A percentile compares a stretch with the other conserved stretches of the same genome.
These are phyloP conservation scores for Mycena amicta DNA, from an alignment of 768 basidiomycete genomes.

Conservation along the genomic window DNA sequence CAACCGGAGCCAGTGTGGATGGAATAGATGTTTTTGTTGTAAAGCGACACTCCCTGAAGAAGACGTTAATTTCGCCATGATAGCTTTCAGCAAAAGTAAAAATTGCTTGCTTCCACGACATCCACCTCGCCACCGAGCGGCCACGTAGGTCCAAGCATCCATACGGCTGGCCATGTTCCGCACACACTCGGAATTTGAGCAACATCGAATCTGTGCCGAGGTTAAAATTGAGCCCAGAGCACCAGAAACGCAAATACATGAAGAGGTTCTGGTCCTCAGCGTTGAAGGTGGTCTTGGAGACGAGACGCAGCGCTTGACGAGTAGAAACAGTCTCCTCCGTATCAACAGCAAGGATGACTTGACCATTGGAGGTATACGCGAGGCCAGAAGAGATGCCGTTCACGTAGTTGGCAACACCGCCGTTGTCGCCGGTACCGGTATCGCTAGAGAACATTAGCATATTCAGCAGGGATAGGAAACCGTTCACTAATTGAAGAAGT, in stretches of 20 bases:
- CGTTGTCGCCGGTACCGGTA: slow-evolving; percentile 16
- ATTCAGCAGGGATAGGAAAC: too few relatives aligned
- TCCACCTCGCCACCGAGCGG: slow-evolving; percentile 12
- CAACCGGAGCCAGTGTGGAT: slow-evolving; percentile 25
- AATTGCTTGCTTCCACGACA: slow-evolving; percentile 1
- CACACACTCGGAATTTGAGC: slow-evolving; percentile 41
- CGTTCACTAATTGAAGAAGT: slow-evolving; percentile 23
- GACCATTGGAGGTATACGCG: slow-evolving; percentile 14
- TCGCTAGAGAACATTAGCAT: slow-evolving; percentile 5
- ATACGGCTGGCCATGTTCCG: slow-evolving; percentile 39
- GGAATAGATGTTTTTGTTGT: slow-evolving; percentile 24
- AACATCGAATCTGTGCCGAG: too few relatives aligned
- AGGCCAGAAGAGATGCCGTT: slow-evolving; percentile 16
- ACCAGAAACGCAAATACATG: neutral
- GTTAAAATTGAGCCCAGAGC: neutral
- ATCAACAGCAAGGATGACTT: slow-evolving; percentile 23
- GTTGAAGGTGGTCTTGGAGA: slow-evolving; percentile 22
- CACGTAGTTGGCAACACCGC: slow-evolving; percentile 22
- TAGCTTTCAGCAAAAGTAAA: neutral
- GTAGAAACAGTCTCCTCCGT: slow-evolving; percentile 7
- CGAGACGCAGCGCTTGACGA: slow-evolving; percentile 22
- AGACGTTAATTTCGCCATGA: too few relatives aligned
- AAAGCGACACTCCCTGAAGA: slow-evolving; percentile 9
- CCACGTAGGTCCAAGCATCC: slow-evolving; percentile 23
- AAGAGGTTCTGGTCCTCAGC: slow-evolving; percentile 17